Evolutionary conservation across 108 stramenopile genomes (phyloP).

Genomic region (Cylindrotheca fusiformis): DNA sequence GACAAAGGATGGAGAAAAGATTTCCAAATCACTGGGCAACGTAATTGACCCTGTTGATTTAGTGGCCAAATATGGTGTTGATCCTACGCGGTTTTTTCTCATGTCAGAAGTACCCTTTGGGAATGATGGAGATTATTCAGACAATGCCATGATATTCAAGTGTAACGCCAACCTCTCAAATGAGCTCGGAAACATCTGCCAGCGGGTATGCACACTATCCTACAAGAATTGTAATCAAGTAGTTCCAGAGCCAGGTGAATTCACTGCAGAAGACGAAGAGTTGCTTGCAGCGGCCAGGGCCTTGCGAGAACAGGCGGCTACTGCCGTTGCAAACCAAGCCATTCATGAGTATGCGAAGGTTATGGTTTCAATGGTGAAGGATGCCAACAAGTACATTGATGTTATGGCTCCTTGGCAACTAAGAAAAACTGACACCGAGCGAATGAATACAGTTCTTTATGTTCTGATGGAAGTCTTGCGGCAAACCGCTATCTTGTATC

Average conservation of each 20-base stretch:
- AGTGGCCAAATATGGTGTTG: constrained; percentile 87
- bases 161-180: constrained; percentile 89
- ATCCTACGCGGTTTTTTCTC: constrained; percentile 91
- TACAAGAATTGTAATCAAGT: constrained; percentile 85
- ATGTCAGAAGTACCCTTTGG: constrained; percentile 90
- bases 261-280: constrained; percentile 69
- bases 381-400: constrained; percentile 92
- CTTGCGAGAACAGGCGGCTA: constrained; percentile 40
- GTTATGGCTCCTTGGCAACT: constrained; percentile 90
- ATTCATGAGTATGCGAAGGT: constrained; percentile 81
- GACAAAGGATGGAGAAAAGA: constrained; percentile 96
- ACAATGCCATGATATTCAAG: constrained; percentile 80
- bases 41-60: constrained; percentile 92
- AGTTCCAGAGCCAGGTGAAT: constrained; percentile 43
- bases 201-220: constrained; percentile 83
- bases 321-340: constrained; percentile 56
- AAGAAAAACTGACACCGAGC: constrained; percentile 80
- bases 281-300: constrained; percentile 59
- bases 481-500: constrained; percentile 80
- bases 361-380: constrained; percentile 80
- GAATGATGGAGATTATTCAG: constrained; percentile 90
- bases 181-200: constrained; percentile 92
- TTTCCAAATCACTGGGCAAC: constrained; percentile 92
- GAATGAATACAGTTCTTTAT: constrained; percentile 88
- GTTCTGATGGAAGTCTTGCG: constrained; percentile 92